phyloP scores from a whole-genome alignment of 2,329 filamentous ascomycete species.

The Botrytis fragariae region DNA sequence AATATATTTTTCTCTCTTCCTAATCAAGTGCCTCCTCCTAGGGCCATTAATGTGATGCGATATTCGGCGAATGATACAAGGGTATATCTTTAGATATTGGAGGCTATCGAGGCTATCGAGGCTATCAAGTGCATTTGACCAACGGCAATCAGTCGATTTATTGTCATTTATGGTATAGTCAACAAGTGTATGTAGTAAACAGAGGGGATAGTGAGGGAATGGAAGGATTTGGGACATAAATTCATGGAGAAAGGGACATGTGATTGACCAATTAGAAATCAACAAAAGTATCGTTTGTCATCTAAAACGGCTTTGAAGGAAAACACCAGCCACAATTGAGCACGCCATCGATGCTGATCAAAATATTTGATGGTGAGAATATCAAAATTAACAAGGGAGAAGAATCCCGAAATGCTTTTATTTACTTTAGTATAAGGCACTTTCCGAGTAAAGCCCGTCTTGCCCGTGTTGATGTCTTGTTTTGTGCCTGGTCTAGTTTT shows the following conservation, averaged over 20 bases:
- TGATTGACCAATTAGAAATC: neutral
- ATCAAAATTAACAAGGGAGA: constrained; percentile 7
- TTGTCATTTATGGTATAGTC: constrained; percentile 15
- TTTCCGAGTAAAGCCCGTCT: constrained; percentile 17
- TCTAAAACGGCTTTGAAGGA: constrained; percentile 17
- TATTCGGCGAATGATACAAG: constrained; percentile 20
- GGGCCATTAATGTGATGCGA: constrained; percentile 15
- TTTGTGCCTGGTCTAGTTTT: neutral
- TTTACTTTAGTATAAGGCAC: neutral
- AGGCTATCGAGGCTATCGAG: constrained; percentile 23
- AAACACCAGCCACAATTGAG: constrained; percentile 20
- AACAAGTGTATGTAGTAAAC: constrained; percentile 19
- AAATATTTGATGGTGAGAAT: constrained; percentile 6
- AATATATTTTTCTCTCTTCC: constrained; percentile 15
- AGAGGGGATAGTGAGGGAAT: constrained; percentile 17
- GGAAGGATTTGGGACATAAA: neutral
- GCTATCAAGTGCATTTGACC: constrained; percentile 9
- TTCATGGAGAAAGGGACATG: constrained; percentile 10
- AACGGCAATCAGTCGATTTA: constrained; percentile 7
- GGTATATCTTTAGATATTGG: constrained; percentile 14
- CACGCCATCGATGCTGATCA: constrained; percentile 20
- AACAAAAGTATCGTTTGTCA: constrained; percentile 19
- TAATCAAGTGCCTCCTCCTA: constrained; percentile 15
- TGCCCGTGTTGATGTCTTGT: neutral
- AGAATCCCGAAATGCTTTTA: neutral